Evolutionary conservation across 495 filamentous ascomycete species (phyloP).

Genomic region (Xeromyces bisporus): DNA sequence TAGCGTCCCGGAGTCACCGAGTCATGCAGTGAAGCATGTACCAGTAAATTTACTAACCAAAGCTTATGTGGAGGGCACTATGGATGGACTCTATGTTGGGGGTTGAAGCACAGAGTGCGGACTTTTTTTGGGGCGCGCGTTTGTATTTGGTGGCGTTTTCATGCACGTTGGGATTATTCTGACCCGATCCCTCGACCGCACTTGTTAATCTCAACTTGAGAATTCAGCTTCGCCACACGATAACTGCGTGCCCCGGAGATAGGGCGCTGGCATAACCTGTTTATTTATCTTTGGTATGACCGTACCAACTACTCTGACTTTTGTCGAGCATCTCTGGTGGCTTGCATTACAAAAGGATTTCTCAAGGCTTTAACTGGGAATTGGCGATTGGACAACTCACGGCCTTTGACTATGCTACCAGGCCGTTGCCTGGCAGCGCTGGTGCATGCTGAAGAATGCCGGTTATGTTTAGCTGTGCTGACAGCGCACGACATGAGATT

Average conservation of each 20-base stretch:
- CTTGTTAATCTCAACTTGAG: conserved; percentile 9
- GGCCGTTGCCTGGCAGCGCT: conserved; percentile 1
- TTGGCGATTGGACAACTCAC: conserved; percentile 1
- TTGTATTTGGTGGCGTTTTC: conserved; percentile 12
- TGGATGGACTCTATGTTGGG: conserved; percentile 8
- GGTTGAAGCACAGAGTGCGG: conserved; percentile 12
- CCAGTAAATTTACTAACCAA: conserved; percentile 3
- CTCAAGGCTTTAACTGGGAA: conserved; percentile 2
- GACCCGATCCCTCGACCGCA: conserved; percentile 7
- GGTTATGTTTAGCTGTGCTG: conserved; percentile 3
- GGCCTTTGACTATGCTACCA: conserved; percentile 4
- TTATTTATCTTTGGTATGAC: conserved; percentile 2
- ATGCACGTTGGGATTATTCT: conserved; percentile 12
- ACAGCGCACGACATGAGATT: conserved; percentile 2
- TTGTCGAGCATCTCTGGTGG: not conserved
- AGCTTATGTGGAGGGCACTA: conserved; percentile 4
- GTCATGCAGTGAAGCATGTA: conserved; percentile 5
- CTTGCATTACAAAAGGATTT: conserved; percentile 1
- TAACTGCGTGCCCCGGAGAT: conserved; percentile 3
- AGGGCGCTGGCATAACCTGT: conserved; percentile 5
- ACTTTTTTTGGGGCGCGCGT: conserved; percentile 8
- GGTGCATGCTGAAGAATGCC: conserved; percentile 3
- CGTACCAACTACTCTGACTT: not conserved
- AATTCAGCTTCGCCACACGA: conserved; percentile 6
- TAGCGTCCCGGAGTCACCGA: conserved; percentile 6